phyloP scores from a whole-genome alignment of 768 basidiomycete genomes.

The Lactifluus subvellereus region DNA sequence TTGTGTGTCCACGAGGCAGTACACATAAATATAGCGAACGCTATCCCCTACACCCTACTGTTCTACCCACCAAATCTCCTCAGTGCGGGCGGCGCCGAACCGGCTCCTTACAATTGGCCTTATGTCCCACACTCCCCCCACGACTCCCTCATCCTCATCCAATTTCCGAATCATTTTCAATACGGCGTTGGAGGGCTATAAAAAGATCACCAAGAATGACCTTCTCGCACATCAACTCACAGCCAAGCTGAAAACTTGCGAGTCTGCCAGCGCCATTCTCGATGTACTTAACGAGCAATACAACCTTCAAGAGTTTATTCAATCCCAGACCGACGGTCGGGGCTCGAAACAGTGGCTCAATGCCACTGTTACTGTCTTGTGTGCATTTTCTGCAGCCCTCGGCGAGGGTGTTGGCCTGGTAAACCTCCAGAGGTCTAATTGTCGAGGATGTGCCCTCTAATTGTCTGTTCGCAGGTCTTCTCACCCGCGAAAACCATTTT shows the following conservation, averaged over 20 bases:
- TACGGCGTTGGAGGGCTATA: neutral
- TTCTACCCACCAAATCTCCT: too few species aligned
- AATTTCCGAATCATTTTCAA: neutral
- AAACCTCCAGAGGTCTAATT: neutral
- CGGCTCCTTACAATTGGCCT: neutral
- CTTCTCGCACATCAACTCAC: constrained; percentile 4
- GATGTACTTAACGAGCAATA: neutral
- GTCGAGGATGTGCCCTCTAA: neutral
- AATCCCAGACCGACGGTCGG: neutral
- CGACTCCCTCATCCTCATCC: neutral
- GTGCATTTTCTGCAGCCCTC: neutral
- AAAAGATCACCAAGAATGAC: neutral
- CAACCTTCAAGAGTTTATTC: neutral
- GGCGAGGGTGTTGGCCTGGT: neutral
- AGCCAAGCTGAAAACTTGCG: neutral
- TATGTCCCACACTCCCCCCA: too few species aligned
- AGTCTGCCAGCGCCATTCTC: neutral
- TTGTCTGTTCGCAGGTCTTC: neutral
- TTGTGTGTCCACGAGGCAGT: too few species aligned
- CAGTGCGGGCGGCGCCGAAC: too few species aligned
- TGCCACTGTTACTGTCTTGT: neutral
- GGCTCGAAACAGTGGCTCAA: neutral
- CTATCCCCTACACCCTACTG: too few species aligned
- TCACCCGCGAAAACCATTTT: neutral
- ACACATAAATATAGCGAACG: too few species aligned